phyloP scores from a whole-genome alignment of 2,329 filamentous ascomycete genomes.

The Incumbomyces lentus region DNA sequence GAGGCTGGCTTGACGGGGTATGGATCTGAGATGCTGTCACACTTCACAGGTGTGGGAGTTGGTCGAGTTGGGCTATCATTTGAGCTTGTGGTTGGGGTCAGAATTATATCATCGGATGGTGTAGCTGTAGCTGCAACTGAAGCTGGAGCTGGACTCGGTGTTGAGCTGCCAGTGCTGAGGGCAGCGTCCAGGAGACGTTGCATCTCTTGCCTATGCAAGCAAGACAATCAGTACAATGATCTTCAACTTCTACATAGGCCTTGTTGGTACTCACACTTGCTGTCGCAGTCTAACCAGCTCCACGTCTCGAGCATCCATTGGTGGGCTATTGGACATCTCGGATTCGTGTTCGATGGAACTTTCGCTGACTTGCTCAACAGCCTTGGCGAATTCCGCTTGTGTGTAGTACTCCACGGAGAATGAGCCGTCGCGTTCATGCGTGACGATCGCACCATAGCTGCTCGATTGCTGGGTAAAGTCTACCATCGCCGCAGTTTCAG shows the following conservation, averaged over 20 bases:
- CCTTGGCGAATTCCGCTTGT: neutral
- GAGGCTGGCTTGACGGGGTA: neutral
- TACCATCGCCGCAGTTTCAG: neutral
- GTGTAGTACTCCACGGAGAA: neutral
- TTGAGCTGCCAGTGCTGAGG: neutral
- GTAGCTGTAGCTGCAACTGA: no score
- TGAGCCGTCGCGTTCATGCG: neutral
- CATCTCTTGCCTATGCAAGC: neutral
- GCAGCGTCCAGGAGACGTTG: neutral
- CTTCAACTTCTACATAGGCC: no score
- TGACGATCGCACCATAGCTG: neutral
- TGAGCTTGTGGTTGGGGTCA: no score
- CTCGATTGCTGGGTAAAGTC: neutral
- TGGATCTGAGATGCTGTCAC: neutral
- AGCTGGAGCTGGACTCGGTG: neutral
- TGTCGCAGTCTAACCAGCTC: neutral
- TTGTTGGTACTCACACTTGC: neutral
- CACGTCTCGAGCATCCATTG: neutral
- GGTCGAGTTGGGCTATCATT: neutral
- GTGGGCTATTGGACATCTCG: neutral
- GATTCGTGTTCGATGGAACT: neutral
- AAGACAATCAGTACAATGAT: no score
- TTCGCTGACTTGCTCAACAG: neutral
- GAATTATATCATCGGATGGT: no score
- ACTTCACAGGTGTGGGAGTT: neutral